These are phyloP conservation scores for Nepenthes alata DNA, from an alignment of 179 eudicot species.

Conservation along the genomic window DNA sequence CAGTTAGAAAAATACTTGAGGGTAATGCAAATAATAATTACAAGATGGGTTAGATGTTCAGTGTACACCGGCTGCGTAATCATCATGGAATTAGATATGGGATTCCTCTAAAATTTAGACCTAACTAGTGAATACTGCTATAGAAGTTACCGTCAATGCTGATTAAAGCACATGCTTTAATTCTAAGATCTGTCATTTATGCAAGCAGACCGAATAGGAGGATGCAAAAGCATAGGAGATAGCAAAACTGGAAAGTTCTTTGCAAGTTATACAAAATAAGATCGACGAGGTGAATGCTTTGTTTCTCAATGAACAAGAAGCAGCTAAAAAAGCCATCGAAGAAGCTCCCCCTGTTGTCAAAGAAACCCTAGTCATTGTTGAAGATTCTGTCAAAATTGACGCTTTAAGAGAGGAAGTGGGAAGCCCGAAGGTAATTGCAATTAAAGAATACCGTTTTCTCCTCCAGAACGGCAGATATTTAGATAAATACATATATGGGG, in stretches of 20 bases:
- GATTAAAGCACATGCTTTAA: conserved; percentile 1
- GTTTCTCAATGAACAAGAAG: conserved; percentile 66
- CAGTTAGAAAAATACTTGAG: conserved; percentile 89
- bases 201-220: conserved; percentile 74
- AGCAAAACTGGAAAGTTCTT: conserved; percentile 45
- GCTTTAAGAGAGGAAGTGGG: conserved; percentile 54
- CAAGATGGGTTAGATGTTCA: not conserved
- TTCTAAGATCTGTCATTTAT: conserved; percentile 5
- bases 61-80: not conserved
- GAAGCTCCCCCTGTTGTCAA: conserved; percentile 89
- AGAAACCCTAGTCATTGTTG: conserved; percentile 73
- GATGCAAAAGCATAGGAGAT: conserved; percentile 79
- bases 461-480: not conserved
- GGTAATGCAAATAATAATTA: conserved; percentile 30
- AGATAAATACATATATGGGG: too few species aligned
- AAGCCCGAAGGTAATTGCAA: conserved; percentile 43
- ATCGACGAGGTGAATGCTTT: conserved; percentile 61
- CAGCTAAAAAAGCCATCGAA: conserved; percentile 66
- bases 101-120: conserved; percentile 2
- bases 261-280: conserved; percentile 53
- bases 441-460: not conserved
- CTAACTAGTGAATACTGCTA: conserved; percentile 1
- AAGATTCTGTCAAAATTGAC: conserved; percentile 70
- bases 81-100: conserved; percentile 3
- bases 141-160: conserved; percentile 1